These are phyloP conservation scores for Linnemannia hyalina DNA, from an alignment of 192 early-diverging fungal species.

Conservation along the genomic window DNA sequence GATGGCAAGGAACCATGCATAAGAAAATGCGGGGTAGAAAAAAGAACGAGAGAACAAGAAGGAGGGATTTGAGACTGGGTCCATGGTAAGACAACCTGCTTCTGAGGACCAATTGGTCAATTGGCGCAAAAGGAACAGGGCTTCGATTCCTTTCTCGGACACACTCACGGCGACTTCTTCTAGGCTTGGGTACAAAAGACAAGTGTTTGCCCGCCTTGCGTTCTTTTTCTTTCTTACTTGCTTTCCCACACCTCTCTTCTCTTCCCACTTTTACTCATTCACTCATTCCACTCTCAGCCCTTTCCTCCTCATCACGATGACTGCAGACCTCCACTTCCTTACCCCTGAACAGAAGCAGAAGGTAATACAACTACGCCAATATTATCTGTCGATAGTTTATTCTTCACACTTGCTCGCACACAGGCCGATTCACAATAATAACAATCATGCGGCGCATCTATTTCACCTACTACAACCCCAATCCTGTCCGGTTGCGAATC, in stretches of 20 bases:
- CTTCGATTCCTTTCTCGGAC: constrained; percentile 1
- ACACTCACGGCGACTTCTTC: not conserved
- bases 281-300: not conserved
- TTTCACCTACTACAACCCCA: not conserved
- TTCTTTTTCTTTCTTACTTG: not conserved
- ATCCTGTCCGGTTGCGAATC: not conserved
- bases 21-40: not conserved
- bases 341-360: constrained; percentile 53
- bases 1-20: not conserved
- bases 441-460: not conserved
- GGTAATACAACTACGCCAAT: constrained; percentile 3
- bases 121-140: not conserved
- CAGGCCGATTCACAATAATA: too few species aligned
- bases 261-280: not conserved
- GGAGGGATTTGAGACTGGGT: not conserved
- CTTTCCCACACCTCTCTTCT: not conserved
- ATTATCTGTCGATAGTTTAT: too few species aligned
- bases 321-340: constrained; percentile 26
- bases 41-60: not conserved
- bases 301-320: constrained; percentile 18
- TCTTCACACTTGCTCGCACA: too few species aligned
- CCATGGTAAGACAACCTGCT: not conserved
- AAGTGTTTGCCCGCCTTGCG: not conserved
- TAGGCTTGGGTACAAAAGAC: not conserved
- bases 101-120: not conserved